phyloP scores from a whole-genome alignment of 164 flowering plant genomes.

The Echeveria elegans region DNA sequence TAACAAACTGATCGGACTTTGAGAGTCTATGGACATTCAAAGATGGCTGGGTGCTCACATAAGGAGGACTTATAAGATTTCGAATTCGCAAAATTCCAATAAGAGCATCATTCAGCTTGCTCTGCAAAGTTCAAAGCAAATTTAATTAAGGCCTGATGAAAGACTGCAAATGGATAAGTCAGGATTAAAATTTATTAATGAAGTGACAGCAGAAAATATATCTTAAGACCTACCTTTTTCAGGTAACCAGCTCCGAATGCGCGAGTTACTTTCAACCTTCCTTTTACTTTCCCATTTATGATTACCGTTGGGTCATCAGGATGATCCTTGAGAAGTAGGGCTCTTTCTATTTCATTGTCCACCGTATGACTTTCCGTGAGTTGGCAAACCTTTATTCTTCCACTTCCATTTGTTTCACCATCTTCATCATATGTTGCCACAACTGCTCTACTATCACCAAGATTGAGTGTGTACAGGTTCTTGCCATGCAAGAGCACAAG shows the following conservation, averaged over 20 bases:
- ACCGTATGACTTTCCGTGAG: constrained; percentile 68
- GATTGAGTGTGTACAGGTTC: constrained; percentile 57
- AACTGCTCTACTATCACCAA: constrained; percentile 92
- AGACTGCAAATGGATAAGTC: background rate
- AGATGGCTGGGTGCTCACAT: constrained; percentile 61
- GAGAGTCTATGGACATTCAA: constrained; percentile 51
- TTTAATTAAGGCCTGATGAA: background rate
- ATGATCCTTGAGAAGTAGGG: constrained; percentile 46
- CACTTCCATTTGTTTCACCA: constrained; percentile 11
- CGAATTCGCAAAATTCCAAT: constrained; percentile 89
- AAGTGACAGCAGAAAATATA: background rate
- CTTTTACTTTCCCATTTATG: constrained; percentile 74
- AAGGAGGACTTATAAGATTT: constrained; percentile 81
- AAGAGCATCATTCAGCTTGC: constrained; percentile 69
- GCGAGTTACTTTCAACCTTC: constrained; percentile 86
- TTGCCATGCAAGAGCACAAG: constrained; percentile 58
- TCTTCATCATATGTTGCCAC: constrained; percentile 45
- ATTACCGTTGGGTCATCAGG: constrained; percentile 62
- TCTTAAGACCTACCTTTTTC: constrained; percentile 46
- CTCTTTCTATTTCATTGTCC: constrained; percentile 62
- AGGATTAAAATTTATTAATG: constrained; percentile 1
- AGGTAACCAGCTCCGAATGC: constrained; percentile 93
- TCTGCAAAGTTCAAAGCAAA: constrained; percentile 33
- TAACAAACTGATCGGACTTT: constrained; percentile 64
- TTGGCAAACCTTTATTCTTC: constrained; percentile 49